phyloP scores from a whole-genome alignment of 306 rosid species.

The Quercus robur region DNA sequence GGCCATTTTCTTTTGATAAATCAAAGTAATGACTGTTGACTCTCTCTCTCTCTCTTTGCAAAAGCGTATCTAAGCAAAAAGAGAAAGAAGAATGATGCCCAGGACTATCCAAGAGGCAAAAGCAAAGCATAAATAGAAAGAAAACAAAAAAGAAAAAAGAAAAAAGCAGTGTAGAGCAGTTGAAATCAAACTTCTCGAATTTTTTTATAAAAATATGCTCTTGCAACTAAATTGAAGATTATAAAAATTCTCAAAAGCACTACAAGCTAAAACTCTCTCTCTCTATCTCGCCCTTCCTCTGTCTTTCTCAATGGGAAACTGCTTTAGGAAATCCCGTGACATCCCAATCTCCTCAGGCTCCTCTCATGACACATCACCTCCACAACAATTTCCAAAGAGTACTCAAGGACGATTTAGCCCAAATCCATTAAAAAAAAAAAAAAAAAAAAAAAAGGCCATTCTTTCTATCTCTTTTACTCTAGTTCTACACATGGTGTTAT shows the following conservation, averaged over 20 bases:
- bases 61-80: constrained; percentile 27
- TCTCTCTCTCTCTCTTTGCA: not conserved
- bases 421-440: not conserved
- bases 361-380: constrained; percentile 40
- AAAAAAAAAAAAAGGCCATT: no score
- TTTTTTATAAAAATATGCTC: no score
- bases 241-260: no score
- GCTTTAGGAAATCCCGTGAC: constrained; percentile 35
- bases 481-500: no score
- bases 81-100: constrained; percentile 38
- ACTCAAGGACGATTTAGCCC: constrained; percentile 12
- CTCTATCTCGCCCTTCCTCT: not conserved
- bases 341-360: not conserved
- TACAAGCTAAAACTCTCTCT: not conserved
- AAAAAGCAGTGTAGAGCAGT: no score
- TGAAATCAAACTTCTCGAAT: no score
- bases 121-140: constrained; percentile 55
- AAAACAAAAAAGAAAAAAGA: not conserved
- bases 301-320: constrained; percentile 53
- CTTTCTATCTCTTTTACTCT: not conserved
- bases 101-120: constrained; percentile 28
- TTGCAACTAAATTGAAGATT: no score
- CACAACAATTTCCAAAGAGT: not conserved
- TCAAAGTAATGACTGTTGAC: no score
- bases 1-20: no score